Base-by-base conservation (phyloP, 1,139 yeast genomes). In the Blastobotrys serpentis region DNA sequence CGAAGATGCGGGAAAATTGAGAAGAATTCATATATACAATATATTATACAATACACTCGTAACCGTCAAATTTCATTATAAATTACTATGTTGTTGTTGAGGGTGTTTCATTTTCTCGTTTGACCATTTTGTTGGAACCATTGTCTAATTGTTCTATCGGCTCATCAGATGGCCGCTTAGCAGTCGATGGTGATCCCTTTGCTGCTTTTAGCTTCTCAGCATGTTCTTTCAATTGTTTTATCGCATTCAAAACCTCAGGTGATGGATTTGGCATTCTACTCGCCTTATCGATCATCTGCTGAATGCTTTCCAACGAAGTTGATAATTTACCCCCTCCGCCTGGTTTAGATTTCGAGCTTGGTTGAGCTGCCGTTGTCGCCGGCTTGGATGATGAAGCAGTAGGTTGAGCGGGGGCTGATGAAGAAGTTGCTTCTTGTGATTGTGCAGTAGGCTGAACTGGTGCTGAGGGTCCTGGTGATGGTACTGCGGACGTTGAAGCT, bases 211-310 rank as follows among this genome's bases (percentile, higher is more conserved):
- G 48, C 39, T 57, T 55, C 23, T 51, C 52, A 8, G 69, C 63
- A 56, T 67, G 69, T 3, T 64, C 65, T 38, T 63, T 59, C n/a
- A 68, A 61, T 53, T 67, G 70, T 42, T 62, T 64, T 29, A 68
- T 56, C 26, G 70, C 68, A 19, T 66, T 66, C 34, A 56, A 55
- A 34, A 68, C 63, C 21, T 62, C 61, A 2, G 69, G 65, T 2
- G 69, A 57, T 5, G 71, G 71, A 47, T 67, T 68, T 23, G 59
- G 62, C 42, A 68, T 63, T 47, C 64, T 64, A 48, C 64, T 65
- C 11, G 70, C 71, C 52, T 66, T 65, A 5, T 65, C 68, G 14
- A 68, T 55, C 42, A 68, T 59, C 48, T 65, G 64, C 6, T 67
- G 59, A 46, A 67, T 67, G 38, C 64, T 57, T 41, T 64, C 68